phyloP scores from a whole-genome alignment of 1,284 basidiomycete genomes.

The Sanghuangporus sanghuang region DNA sequence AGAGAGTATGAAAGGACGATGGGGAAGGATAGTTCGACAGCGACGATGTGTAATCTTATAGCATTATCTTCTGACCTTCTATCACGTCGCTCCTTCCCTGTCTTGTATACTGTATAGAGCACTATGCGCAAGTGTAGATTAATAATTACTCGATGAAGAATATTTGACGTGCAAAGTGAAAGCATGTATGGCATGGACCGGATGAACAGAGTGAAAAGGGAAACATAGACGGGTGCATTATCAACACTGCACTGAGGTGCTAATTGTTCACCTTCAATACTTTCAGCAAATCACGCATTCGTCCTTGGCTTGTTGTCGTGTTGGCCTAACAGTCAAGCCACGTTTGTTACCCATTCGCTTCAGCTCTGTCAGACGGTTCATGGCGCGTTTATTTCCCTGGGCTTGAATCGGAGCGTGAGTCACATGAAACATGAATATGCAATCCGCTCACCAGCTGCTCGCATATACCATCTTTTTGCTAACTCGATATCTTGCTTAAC shows the following conservation, averaged over 20 bases:
- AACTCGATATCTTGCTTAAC: slow-evolving; percentile 94
- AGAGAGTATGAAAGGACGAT: slow-evolving; percentile 77
- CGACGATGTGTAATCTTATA: slow-evolving; percentile 64
- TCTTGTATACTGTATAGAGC: slow-evolving; percentile 4
- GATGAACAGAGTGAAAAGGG: background rate
- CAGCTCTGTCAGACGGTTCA: slow-evolving; percentile 92
- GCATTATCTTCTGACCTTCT: background rate
- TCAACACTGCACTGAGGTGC: no score
- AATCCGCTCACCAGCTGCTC: slow-evolving; percentile 77
- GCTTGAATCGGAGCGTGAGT: slow-evolving; percentile 40
- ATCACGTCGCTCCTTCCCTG: background rate
- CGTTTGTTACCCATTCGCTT: slow-evolving; percentile 74
- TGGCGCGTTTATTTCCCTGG: slow-evolving; percentile 92
- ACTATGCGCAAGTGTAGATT: background rate
- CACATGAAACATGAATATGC: background rate
- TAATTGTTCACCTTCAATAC: no score
- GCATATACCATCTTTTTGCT: slow-evolving; percentile 98
- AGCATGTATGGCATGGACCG: background rate
- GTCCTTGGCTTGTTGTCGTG: slow-evolving; percentile 85
- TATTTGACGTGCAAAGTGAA: background rate
- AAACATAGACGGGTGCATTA: background rate
- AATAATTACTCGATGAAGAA: background rate
- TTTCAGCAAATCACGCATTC: slow-evolving; percentile 71
- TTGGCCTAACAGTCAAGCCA: slow-evolving; percentile 73
- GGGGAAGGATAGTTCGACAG: slow-evolving; percentile 70